A percentile compares a stretch with the other conserved stretches of the same genome.
These are phyloP conservation scores for Vitis vinifera DNA, from an alignment of 164 flowering plant species.

Conservation along the genomic window ASM3070453v1 NC_081809.1:24871501-24872000, in stretches of 20 bases:
- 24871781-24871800: not conserved
- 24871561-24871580: slow-evolving; percentile 19
- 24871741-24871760: slow-evolving; percentile 6
- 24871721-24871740: too few species aligned
- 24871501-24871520: slow-evolving; percentile 8
- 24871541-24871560: not conserved
- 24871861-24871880: too few species aligned
- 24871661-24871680: slow-evolving; percentile 14
- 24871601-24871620: slow-evolving; percentile 6
- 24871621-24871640: slow-evolving; percentile 12
- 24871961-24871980: slow-evolving; percentile 37
- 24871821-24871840: slow-evolving; percentile 13
- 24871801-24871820: slow-evolving; percentile 1
- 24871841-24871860: not conserved
- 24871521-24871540: not conserved
- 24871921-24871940: slow-evolving; percentile 25
- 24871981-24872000: slow-evolving; percentile 21
- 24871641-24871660: slow-evolving; percentile 20
- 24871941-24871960: slow-evolving; percentile 17
- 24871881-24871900: not conserved
- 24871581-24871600: slow-evolving; percentile 6
- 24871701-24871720: too few species aligned
- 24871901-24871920: slow-evolving; percentile 27
- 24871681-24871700: slow-evolving; percentile 11
- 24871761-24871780: not conserved